Base-by-base conservation (phyloP, 306 rosid genomes). In the Herpetospermum pedunculosum region DNA sequence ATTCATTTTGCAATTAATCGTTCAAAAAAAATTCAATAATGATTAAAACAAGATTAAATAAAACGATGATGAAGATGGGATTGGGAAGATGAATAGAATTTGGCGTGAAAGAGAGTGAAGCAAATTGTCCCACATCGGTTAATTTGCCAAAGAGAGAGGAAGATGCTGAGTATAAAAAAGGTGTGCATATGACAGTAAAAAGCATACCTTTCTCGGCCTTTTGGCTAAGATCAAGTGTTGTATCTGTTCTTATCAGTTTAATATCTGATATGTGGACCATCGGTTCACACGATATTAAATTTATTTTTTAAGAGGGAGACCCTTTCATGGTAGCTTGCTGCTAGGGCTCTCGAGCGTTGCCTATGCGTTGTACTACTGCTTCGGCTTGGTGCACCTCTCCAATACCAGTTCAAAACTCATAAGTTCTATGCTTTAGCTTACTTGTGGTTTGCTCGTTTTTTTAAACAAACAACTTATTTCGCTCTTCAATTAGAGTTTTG, bases 181-280 rank as follows among this genome's bases (percentile, higher is more conserved):
- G 16, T 19, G 10, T 28, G 37, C 38, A 57, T 13, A 13, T 5
- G 19, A 0, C 0, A 0, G 1, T 0, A 0, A 14, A 14, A 26
- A 0, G 1, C 38, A 57, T 28, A 57, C 64, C 64, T 57, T 57
- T 57, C 64, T 57, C 64, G 64, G 64, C 64, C 64, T 57, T 57
- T 57, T 57, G 64, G 64, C 64, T 57, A 57, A 57, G 64, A 57
- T 57, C 64, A 57, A 57, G 64, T 57, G 38, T 57, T 28, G 64
- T 57, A 57, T 57, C 64, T 28, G 64, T 57, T 57, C 64, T 57
- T 57, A 57, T 28, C 64, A 57, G 64, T 57, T 57, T 57, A 57
- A 57, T 57, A 57, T 57, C 64, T 57, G 64, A 57, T 57, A 57
- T 38, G 64, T 28, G 64, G 64, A 38, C 64, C 64, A 57, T 57